Evolutionary conservation across 257 asterid species (phyloP), one percentile per base, ranked within the genome.

Genomic region (Coffea canephora): DNA sequence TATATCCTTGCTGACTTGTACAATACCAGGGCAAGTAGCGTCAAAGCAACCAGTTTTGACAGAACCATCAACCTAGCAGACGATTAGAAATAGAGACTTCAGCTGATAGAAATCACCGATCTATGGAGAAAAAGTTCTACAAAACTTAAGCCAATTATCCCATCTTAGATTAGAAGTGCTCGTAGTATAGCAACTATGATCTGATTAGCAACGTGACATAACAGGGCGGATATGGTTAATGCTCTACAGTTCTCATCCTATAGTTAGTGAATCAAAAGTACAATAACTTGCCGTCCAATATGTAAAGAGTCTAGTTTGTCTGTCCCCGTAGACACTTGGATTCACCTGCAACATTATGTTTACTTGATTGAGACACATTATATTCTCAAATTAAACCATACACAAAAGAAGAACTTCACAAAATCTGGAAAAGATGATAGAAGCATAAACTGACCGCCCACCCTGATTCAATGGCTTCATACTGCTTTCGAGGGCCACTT

Each of bases 271-370:
- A 39, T 39, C 43, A 39, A 39, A 39, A 39, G 43, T 39, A 39
- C 5, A 39, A 39, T 39, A 50, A 88, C 91, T 87, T 85, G 91
- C 97, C 4, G 98, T 93, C 96, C 98, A 93, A 74, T 91, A 91
- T 39, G 85, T 88, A 43, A 72, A 93, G 36, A 90, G 67, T 76
- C 98, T 75, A 39, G 98, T 91, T 66, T 89, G 81, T 75, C 91
- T 84, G 80, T 93, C 98, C 19, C 93, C 94, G 23, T 93, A 93
- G 36, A 85, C 88, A 3, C 79, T 74, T 50, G 98, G 98, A 83
- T 91, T 90, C 39, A 93, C 97, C 96, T 92, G 83, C 25, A 79
- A 82, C 36, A 36, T 66, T 39, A 39, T 39, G 43, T 39, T 39
- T 39, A 39, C 43, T 39, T 39, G 5, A 39, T 39, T 2, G 43